Evolutionary conservation across 2,329 filamentous ascomycete genomes (phyloP).

Genomic region (Verticillium nonalfalfae): DNA sequence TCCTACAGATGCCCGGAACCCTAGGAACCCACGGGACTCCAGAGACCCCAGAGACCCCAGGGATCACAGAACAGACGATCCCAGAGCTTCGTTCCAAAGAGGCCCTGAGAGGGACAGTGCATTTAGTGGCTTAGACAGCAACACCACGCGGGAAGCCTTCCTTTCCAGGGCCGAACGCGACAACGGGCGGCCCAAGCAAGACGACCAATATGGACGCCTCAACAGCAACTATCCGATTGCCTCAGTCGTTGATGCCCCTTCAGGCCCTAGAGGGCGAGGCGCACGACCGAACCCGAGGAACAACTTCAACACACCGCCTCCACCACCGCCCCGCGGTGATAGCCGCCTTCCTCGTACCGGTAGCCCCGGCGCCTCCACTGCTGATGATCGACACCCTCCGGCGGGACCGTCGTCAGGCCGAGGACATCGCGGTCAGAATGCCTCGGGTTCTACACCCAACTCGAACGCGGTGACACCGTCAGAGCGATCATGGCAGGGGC

Average conservation of each 20-base stretch:
- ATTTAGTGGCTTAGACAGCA: conserved; percentile 21
- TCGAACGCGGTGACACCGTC: conserved; percentile 9
- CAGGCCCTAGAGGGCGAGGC: not conserved
- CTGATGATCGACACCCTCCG: not conserved
- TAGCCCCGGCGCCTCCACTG: not conserved
- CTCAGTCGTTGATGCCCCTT: not conserved
- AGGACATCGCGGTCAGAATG: not conserved
- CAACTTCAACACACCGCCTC: conserved; percentile 20
- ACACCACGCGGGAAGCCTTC: conserved; percentile 33
- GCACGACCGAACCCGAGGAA: not conserved
- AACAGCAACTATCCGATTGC: not conserved
- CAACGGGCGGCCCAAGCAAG: conserved; percentile 38
- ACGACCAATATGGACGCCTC: not conserved
- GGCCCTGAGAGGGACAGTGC: conserved; percentile 27
- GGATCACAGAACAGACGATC: not conserved
- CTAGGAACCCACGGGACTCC: not conserved
- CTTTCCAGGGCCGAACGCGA: conserved; percentile 39
- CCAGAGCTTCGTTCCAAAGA: conserved; percentile 15
- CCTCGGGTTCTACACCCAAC: not conserved
- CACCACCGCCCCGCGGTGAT: conserved; percentile 12
- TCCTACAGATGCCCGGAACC: not conserved
- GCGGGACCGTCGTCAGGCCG: not conserved
- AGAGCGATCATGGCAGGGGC: not conserved
- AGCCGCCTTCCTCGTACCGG: not conserved
- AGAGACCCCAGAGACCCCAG: not conserved